Percentiles rank a stretch among this genome's conserved stretches.
Evolutionary conservation across 805 yeast genomes (phyloP).

Genomic region (Kodamaea jinghongensis): DNA sequence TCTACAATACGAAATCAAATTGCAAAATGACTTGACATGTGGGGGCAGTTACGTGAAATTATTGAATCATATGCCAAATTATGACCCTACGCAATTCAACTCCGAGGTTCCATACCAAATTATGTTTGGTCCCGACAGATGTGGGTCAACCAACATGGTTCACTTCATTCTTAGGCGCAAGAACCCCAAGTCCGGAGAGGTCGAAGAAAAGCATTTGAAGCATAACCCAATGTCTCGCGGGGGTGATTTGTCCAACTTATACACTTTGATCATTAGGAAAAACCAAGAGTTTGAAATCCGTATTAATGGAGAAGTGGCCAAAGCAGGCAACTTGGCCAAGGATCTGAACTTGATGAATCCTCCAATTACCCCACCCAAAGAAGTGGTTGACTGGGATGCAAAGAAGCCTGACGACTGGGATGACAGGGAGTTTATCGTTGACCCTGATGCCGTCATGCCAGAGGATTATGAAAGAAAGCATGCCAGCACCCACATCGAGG

Average conservation of each 20-base stretch:
- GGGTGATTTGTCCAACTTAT: constrained; percentile 59
- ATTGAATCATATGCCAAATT: constrained; percentile 47
- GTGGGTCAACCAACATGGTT: constrained; percentile 77
- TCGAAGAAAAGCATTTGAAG: constrained; percentile 66
- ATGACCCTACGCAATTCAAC: constrained; percentile 15
- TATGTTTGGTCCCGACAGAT: constrained; percentile 94
- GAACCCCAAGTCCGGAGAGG: constrained; percentile 48
- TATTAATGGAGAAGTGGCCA: constrained; percentile 71
- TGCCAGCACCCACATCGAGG: constrained; percentile 56
- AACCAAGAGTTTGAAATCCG: constrained; percentile 75
- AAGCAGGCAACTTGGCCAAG: constrained; percentile 65
- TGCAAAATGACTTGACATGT: constrained; percentile 74
- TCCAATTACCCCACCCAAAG: constrained; percentile 61
- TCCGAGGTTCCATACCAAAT: constrained; percentile 73
- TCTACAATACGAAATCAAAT: constrained; percentile 84
- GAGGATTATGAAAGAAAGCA: constrained; percentile 80
- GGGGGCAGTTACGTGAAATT: constrained; percentile 91
- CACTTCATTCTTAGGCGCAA: constrained; percentile 69
- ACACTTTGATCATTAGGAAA: constrained; percentile 70
- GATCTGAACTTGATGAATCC: constrained; percentile 57
- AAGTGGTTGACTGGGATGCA: constrained; percentile 55
- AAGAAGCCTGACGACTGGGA: constrained; percentile 81
- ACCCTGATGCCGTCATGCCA: constrained; percentile 66
- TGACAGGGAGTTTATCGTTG: constrained; percentile 63
- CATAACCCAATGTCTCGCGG: constrained; percentile 66